phyloP scores from a whole-genome alignment of 352 stramenopile genomes.

The Globisporangium spiculum region DNA sequence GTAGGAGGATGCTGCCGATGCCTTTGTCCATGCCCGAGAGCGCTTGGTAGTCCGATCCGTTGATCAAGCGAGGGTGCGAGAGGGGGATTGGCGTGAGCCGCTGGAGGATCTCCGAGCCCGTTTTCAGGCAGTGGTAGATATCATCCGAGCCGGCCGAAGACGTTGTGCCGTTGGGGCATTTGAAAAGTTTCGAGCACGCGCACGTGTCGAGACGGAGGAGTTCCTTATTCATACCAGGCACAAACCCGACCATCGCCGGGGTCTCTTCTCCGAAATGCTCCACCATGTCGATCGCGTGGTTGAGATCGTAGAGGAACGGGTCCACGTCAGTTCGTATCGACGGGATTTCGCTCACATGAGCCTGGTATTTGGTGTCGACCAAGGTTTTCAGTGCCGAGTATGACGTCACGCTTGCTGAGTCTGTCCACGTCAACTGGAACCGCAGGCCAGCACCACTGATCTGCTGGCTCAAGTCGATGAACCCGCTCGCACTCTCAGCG shows the following conservation, averaged over 20 bases:
- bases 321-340: conserved; percentile 55
- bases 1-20: conserved; percentile 67
- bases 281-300: conserved; percentile 83
- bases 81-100: conserved; percentile 83
- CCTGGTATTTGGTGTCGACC: conserved; percentile 42
- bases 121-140: conserved; percentile 90
- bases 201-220: conserved; percentile 90
- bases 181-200: conserved; percentile 90
- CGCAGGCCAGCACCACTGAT: conserved; percentile 31
- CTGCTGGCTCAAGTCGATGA: conserved; percentile 30
- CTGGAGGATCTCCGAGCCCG: conserved; percentile 86
- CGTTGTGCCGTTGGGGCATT: conserved; percentile 94
- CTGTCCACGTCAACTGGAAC: conserved; percentile 70
- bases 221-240: conserved; percentile 23
- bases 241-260: conserved; percentile 71
- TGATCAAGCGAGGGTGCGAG: conserved; percentile 40
- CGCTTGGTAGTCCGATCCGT: conserved; percentile 69
- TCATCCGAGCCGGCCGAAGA: conserved; percentile 55
- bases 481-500: conserved; percentile 4
- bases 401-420: conserved; percentile 54
- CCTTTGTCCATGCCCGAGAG: conserved; percentile 62
- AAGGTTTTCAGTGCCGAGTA: conserved; percentile 74
- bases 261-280: conserved; percentile 86
- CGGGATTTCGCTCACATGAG: conserved; percentile 30
- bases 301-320: conserved; percentile 91